These are phyloP conservation scores for Lachnellula arida DNA, from an alignment of 2,329 filamentous ascomycete species.

Conservation along the genomic window DNA sequence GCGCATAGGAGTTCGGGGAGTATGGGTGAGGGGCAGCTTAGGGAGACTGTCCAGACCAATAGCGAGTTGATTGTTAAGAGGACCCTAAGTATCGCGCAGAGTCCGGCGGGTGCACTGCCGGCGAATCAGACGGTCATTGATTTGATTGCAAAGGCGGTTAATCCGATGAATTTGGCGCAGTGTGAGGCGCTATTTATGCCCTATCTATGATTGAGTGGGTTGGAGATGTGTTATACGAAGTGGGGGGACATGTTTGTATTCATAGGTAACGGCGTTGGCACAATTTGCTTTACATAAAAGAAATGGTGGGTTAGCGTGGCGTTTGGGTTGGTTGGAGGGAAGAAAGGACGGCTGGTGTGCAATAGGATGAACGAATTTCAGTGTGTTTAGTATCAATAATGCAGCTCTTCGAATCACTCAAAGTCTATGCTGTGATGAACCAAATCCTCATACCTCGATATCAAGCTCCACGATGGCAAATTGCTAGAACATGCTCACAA, in stretches of 20 bases:
- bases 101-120: constrained; percentile 69
- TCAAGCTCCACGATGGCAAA: too few relatives aligned
- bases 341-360: background rate
- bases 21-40: constrained; percentile 59
- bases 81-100: constrained; percentile 76
- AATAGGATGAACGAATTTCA: too few relatives aligned
- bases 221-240: background rate
- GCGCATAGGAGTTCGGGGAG: constrained; percentile 57
- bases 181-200: constrained; percentile 97
- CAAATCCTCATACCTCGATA: too few relatives aligned
- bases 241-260: too few relatives aligned
- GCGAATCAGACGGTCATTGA: constrained; percentile 98
- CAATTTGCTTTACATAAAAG: background rate
- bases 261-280: background rate
- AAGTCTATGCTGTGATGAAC: too few relatives aligned
- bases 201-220: constrained; percentile 60
- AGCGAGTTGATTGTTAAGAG: constrained; percentile 89
- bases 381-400: too few relatives aligned
- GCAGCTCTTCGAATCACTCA: too few relatives aligned
- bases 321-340: constrained; percentile 1
- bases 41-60: constrained; percentile 76
- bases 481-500: too few relatives aligned
- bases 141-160: constrained; percentile 84
- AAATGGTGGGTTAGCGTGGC: constrained; percentile 18
- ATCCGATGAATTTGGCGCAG: constrained; percentile 81